Percentiles rank a stretch among this genome's conserved stretches.
phyloP scores from a whole-genome alignment of 805 yeast species.

The Metschnikowia lunata region DNA sequence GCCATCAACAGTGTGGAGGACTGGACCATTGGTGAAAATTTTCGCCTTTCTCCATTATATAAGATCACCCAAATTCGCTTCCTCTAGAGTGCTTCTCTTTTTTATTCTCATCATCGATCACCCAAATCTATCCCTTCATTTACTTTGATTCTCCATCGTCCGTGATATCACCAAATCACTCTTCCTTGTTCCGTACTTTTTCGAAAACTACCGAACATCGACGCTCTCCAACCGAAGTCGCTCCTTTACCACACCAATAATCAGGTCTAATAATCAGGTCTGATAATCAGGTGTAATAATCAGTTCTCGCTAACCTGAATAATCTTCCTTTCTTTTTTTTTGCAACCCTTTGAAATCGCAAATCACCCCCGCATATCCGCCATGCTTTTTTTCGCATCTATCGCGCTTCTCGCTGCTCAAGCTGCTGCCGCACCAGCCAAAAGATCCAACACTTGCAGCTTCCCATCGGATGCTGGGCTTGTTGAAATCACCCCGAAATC shows the following conservation, averaged over 20 bases:
- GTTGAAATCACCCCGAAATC: slow-evolving; percentile 61
- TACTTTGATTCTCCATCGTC: background rate
- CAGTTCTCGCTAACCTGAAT: too few species aligned
- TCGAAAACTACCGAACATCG: too few species aligned
- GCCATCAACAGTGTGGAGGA: background rate
- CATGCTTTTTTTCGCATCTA: slow-evolving; percentile 16
- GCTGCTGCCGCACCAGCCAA: slow-evolving; percentile 25
- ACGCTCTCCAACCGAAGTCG: too few species aligned
- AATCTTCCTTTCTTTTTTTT: too few species aligned
- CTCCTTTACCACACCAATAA: too few species aligned
- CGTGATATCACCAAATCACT: background rate
- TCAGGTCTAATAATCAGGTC: too few species aligned
- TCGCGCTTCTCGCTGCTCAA: slow-evolving; percentile 18
- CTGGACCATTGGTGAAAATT: background rate
- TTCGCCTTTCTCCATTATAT: background rate
- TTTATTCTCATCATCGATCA: background rate
- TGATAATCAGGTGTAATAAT: too few species aligned
- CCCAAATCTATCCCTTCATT: background rate
- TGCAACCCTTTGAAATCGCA: too few species aligned
- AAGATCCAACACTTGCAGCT: slow-evolving; percentile 50
- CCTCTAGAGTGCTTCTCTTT: too few species aligned
- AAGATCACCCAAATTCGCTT: background rate
- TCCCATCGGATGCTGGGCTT: slow-evolving; percentile 65
- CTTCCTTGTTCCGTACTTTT: too few species aligned
- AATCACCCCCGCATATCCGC: too few species aligned